A percentile compares a stretch with the other conserved stretches of the same genome.
Evolutionary conservation across 208 protist species (phyloP).

Genomic region (Leishmania guyanensis): DNA sequence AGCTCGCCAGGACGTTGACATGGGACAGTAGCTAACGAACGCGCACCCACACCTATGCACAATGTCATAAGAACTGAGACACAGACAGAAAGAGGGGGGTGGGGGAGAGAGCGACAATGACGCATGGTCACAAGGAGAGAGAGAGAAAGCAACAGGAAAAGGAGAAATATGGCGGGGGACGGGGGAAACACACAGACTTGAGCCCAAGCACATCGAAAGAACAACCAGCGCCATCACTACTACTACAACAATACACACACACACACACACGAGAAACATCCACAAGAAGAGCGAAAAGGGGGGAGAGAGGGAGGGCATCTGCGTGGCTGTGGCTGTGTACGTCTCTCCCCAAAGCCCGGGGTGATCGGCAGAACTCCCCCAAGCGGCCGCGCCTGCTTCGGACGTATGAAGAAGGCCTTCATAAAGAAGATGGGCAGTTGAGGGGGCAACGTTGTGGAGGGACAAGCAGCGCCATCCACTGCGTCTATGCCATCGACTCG

Average conservation of each 20-base stretch:
- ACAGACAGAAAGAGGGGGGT: not conserved
- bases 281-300: not conserved
- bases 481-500: constrained; percentile 32
- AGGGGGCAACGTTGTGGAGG: not conserved
- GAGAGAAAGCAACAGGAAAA: not conserved
- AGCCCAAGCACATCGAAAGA: not conserved
- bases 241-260: not conserved
- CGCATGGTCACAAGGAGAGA: not conserved
- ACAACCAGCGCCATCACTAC: not conserved
- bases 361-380: not conserved
- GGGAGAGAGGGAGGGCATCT: not conserved
- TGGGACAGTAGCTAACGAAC: too few species aligned
- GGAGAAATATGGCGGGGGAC: constrained; percentile 1
- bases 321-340: too few species aligned
- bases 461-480: not conserved
- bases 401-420: not conserved
- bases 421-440: too few species aligned
- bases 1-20: not conserved
- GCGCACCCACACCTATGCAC: too few species aligned
- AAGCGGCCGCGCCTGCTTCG: not conserved
- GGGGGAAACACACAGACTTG: not conserved
- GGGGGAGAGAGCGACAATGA: not conserved
- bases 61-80: too few species aligned
- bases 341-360: not conserved
- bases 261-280: not conserved